Base-by-base conservation (phyloP, 2,329 filamentous ascomycete species). In the Exophiala mesophila region DNA sequence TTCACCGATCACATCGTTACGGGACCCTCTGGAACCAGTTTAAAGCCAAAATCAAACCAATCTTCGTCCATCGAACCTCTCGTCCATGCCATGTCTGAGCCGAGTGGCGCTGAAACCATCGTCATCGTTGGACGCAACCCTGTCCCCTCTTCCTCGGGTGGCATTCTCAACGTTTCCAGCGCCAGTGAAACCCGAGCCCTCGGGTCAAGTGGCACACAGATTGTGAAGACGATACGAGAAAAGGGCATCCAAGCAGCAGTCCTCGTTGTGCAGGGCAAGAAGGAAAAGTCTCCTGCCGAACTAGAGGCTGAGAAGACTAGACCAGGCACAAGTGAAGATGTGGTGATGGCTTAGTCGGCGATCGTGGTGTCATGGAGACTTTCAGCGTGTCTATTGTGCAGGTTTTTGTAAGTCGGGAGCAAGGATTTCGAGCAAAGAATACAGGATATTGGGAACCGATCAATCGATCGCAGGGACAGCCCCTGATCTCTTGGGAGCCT, bases 261-360 rank as follows among this genome's bases (percentile, higher is more conserved):
- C 18, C 66, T 88, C 39, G 76, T 88, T 41, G 72, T 89, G 19
- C 80, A 87, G 63, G 82, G 82, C 26, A 69, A 63, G 36, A n/a
- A n/a, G n/a, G n/a, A n/a, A n/a, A n/a, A n/a, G n/a, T n/a, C n/a
- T n/a, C n/a, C n/a, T n/a, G n/a, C n/a, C n/a, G n/a, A n/a, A n/a
- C 18, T 36, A n/a, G 45, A 47, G 5, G 28, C 12, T 23, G 48
- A 47, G 13, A 41, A 35, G n/a, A 41, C 35, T 20, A 18, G 24
- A 21, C 28, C 32, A 2, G 19, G 18, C 13, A 17, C 20, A 21
- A n/a, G 17, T 24, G 20, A 7, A 10, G 43, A 36, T n/a, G 36
- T 16, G n/a, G n/a, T n/a, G n/a, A n/a, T n/a, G n/a, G n/a, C n/a
- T n/a, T n/a, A n/a, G n/a, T n/a, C n/a, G n/a, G n/a, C n/a, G n/a